Base-by-base conservation (phyloP, 2,329 filamentous ascomycete genomes). In the Talaromyces sp. region DNA sequence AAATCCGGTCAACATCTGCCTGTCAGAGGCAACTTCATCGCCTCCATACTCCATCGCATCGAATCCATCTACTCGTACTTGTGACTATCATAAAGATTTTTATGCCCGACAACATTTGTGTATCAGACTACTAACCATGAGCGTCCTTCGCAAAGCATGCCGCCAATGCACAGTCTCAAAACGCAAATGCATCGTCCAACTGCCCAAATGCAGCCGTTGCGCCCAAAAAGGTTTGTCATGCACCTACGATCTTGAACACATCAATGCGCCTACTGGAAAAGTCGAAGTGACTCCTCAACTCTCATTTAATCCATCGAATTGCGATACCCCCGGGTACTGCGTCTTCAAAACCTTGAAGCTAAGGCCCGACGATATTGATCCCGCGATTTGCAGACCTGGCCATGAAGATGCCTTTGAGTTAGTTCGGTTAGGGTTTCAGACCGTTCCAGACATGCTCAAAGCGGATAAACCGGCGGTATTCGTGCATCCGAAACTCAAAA, bases 151-250 rank as follows among this genome's bases (percentile, higher is more conserved):
- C 31, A 63, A 63, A 56, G 61, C 61, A 5, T 63, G 61, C 50
- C 61, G 61, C 13, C 54, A 57, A 41, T 63, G 61, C 19, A 63
- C 61, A 43, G 19, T 27, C 27, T 45, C 61, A 2, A 63, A 63
- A 22, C 61, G 61, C 6, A 63, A 63, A 48, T 63, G 61, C 39
- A 39, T 63, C 8, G 61, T 63, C 7, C 61, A 63, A 27, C 39
- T 63, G 9, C 61, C 61, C 22, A 63, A 56, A 57, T 63, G 61
- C 61, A 33, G 22, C 13, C 61, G 61, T 35, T 63, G 61, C 50
- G 14, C 39, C 16, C 61, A 63, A 33, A 63, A 57, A 19, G 61
- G 61, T 19, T 39, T 63, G n/a, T 11, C 50, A 22, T 63, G 61
- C 14, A 47, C 52, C 11, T 63, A 63, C 50, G 61, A 63, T 41